phyloP scores from a whole-genome alignment of 1,284 basidiomycete species.

The Golubevia pallescens region DNA sequence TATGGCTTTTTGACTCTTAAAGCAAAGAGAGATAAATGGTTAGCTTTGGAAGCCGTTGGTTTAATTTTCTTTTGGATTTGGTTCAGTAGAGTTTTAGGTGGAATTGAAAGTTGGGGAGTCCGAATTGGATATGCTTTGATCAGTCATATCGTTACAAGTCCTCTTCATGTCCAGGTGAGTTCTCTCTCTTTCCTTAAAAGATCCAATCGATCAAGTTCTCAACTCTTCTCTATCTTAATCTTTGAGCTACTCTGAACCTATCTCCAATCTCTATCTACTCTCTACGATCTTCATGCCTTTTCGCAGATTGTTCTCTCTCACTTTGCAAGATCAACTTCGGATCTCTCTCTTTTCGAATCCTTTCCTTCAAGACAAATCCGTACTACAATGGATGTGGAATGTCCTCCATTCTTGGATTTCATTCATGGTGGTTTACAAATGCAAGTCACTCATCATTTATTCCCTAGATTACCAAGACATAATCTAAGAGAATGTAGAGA shows the following conservation, averaged over 20 bases:
- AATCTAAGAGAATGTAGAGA: constrained; percentile 58
- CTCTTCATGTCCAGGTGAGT: constrained; percentile 34
- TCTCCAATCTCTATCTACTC: constrained; percentile 8
- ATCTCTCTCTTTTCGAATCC: constrained; percentile 59
- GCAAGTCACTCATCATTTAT: constrained; percentile 65
- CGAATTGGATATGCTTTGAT: constrained; percentile 56
- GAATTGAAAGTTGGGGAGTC: constrained; percentile 38
- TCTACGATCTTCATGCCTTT: constrained; percentile 6
- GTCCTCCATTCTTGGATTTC: constrained; percentile 61
- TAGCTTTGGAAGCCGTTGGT: constrained; percentile 39
- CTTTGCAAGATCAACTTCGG: constrained; percentile 64
- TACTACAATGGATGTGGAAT: constrained; percentile 65
- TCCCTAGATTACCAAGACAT: constrained; percentile 64
- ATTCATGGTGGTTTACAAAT: constrained; percentile 65
- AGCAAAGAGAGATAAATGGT: constrained; percentile 50
- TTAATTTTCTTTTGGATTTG: constrained; percentile 51
- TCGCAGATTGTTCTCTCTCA: constrained; percentile 65
- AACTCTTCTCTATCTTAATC: neutral
- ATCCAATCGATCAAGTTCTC: neutral
- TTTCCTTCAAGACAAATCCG: constrained; percentile 64
- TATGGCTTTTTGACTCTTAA: constrained; percentile 49
- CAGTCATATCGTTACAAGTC: constrained; percentile 59
- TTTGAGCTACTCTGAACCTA: neutral
- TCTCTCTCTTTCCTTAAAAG: neutral
- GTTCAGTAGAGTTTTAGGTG: constrained; percentile 45